These are phyloP conservation scores for Aspergillus nanangensis DNA, from an alignment of 495 filamentous ascomycete species.

Conservation along the genomic window DNA sequence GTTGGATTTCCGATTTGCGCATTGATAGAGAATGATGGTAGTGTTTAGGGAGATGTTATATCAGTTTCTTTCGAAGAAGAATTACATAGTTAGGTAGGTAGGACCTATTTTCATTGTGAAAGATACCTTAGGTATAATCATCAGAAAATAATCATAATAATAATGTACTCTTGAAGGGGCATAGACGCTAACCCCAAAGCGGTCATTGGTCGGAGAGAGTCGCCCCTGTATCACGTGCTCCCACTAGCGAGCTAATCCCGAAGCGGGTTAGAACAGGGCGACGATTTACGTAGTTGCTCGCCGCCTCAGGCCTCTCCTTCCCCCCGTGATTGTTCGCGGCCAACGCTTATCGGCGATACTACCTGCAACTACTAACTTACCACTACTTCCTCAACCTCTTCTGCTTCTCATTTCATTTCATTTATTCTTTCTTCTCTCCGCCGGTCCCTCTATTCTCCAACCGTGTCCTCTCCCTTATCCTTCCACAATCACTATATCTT, in stretches of 20 bases:
- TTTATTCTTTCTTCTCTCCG: not conserved
- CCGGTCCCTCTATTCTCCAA: not conserved
- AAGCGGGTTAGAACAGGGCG: not conserved
- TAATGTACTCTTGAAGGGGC: no score
- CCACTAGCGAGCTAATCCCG: not conserved
- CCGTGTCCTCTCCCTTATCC: not conserved
- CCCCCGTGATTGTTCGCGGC: not conserved
- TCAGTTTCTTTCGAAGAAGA: no score
- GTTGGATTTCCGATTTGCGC: slow-evolving; percentile 36
- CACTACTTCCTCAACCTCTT: not conserved
- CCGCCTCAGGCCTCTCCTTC: not conserved
- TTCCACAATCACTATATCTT: not conserved
- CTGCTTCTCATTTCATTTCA: not conserved
- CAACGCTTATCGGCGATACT: not conserved
- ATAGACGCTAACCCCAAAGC: not conserved
- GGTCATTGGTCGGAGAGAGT: not conserved
- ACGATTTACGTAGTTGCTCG: no score
- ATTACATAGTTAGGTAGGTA: no score
- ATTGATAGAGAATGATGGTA: slow-evolving; percentile 9
- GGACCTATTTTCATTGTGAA: no score
- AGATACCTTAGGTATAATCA: no score
- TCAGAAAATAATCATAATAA: no score
- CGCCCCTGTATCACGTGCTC: not conserved
- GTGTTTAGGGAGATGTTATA: no score
- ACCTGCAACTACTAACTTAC: not conserved